phyloP scores from a whole-genome alignment of 2,329 filamentous ascomycete species.

The Clarireedia paspali region DNA sequence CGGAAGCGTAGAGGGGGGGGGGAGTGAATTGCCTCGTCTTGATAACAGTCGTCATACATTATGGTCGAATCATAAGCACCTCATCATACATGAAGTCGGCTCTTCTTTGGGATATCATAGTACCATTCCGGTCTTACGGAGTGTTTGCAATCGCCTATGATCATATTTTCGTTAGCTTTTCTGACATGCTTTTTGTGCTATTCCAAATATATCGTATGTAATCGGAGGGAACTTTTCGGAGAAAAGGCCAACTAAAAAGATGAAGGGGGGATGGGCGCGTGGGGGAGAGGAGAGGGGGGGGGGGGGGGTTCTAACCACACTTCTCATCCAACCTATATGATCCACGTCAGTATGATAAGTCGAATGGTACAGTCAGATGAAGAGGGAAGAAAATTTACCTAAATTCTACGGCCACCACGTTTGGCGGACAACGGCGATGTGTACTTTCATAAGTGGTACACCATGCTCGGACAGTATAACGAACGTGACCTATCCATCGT shows the following conservation, averaged over 20 bases:
- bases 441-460: conserved; percentile 41
- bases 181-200: not conserved
- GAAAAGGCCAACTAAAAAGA: no score
- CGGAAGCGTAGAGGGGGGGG: no score
- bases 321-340: conserved; percentile 23
- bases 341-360: conserved; percentile 11
- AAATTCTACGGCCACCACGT: conserved; percentile 35
- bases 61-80: no score
- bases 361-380: not conserved
- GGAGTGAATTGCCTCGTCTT: no score
- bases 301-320: conserved; percentile 19
- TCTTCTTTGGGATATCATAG: not conserved
- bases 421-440: conserved; percentile 46
- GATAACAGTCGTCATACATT: no score
- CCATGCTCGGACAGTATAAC: conserved; percentile 49
- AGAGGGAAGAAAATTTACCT: conserved; percentile 15
- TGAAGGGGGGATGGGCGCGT: not conserved
- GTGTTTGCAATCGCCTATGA: conserved; percentile 3
- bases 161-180: not conserved
- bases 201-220: no score
- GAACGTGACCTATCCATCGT: conserved; percentile 35
- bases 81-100: no score
- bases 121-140: conserved; percentile 5
- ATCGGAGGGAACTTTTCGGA: no score
- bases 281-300: not conserved